Base-by-base conservation (phyloP, 2,329 filamentous ascomycete species). In the Xylaria sp. region DNA sequence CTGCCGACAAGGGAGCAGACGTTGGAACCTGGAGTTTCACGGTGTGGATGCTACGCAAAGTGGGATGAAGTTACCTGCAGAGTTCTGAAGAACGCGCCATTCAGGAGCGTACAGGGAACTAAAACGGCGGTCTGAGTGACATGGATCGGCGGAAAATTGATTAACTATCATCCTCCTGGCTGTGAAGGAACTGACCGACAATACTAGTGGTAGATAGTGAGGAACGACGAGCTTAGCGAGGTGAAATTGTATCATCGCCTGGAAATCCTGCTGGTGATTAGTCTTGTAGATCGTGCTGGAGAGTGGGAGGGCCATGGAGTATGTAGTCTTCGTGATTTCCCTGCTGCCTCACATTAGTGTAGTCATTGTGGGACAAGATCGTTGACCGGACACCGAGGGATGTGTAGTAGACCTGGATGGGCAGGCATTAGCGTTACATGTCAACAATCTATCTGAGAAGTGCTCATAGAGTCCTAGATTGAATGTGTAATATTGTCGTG, bases 181-280 rank as follows among this genome's bases (percentile, higher is more conserved):
- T 7, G 18, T 34, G 52, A 55, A 55, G 52, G 52, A 55, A 28
- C 25, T 23, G 39, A 58, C 56, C 39, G 37, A 15, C n/a, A 20
- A 58, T 58, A 5, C 23, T 7, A 13, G 39, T 20, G 39, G n/a
- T 10, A 46, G 3, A 9, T 28, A 58, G 15, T n/a, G 39, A 31
- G 39, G 37, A 20, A 46, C 28, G 12, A n/a, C 46, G 34, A 8
- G 7, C 8, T 37, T 37, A 37, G 23, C 46, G 56, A 8, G 56
- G 20, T n/a, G 23, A 2, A 48, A 31, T 23, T 8, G 23, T 46
- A 31, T 46, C 5, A 12, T 31, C 13, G 34, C 6, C 25, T 23
- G 37, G 10, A 23, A 58, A 46, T 58, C 39, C 56, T 58, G 15
- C 5, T 1, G 8, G 20, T 34, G n/a, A 20, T n/a, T n/a, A n/a